Evolutionary conservation across 768 basidiomycete genomes (phyloP).

Genomic region (Pisolithus albus): DNA sequence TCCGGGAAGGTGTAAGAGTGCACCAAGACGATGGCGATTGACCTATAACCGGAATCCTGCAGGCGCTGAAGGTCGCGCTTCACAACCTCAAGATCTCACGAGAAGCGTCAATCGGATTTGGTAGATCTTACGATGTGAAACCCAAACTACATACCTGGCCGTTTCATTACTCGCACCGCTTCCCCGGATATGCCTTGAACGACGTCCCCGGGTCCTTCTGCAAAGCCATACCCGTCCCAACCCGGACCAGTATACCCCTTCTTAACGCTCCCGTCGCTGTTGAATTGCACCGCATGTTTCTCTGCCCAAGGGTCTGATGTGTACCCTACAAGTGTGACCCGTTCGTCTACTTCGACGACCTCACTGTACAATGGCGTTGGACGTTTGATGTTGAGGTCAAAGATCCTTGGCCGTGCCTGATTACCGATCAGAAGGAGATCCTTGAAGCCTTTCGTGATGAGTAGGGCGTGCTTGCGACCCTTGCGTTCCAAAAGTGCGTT

Average conservation of each 20-base stretch:
- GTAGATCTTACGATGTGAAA: neutral
- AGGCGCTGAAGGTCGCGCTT: slow-evolving; percentile 59
- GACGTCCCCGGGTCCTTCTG: slow-evolving; percentile 75
- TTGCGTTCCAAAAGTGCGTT: slow-evolving; percentile 94
- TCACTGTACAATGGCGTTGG: slow-evolving; percentile 68
- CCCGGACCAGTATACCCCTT: slow-evolving; percentile 72
- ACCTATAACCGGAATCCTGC: slow-evolving; percentile 78
- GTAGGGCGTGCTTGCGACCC: slow-evolving; percentile 83
- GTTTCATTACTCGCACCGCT: slow-evolving; percentile 75
- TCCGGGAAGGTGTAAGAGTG: slow-evolving; percentile 91
- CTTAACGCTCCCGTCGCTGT: slow-evolving; percentile 57
- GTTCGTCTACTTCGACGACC: slow-evolving; percentile 69
- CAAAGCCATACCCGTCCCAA: slow-evolving; percentile 62
- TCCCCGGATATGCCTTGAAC: slow-evolving; percentile 83
- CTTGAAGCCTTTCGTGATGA: slow-evolving; percentile 88
- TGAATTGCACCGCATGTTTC: slow-evolving; percentile 70
- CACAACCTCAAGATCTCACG: slow-evolving; percentile 46
- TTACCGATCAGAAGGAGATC: slow-evolving; percentile 92
- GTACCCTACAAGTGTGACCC: slow-evolving; percentile 90
- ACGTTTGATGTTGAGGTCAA: slow-evolving; percentile 86
- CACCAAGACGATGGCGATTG: slow-evolving; percentile 80
- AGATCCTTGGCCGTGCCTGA: slow-evolving; percentile 90
- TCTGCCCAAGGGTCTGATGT: slow-evolving; percentile 83
- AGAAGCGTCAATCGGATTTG: neutral
- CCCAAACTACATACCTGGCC: slow-evolving; percentile 44